Percentiles rank a stretch among this genome's conserved stretches.
phyloP scores from a whole-genome alignment of 345 rosid genomes.

The Hypericum perforatum region DNA sequence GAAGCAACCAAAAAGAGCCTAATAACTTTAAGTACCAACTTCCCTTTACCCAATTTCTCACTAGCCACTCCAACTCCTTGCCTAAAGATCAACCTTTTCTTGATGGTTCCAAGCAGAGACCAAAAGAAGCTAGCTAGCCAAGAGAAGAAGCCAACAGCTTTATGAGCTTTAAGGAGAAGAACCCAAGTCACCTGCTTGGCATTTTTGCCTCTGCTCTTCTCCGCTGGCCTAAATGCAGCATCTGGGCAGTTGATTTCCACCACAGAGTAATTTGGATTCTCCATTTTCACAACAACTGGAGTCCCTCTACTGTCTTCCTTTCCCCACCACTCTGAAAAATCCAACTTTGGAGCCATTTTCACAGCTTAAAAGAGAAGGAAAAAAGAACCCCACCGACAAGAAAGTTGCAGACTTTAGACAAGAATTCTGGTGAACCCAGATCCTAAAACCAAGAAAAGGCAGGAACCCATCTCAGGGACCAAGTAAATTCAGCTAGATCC shows the following conservation, averaged over 20 bases:
- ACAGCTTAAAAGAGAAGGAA: not conserved
- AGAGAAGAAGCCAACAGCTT: not conserved
- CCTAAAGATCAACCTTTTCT: slow-evolving; percentile 8
- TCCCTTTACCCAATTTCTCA: slow-evolving; percentile 2
- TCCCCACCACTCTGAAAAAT: slow-evolving; percentile 65
- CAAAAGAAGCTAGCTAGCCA: not conserved
- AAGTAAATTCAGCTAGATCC: slow-evolving; percentile 21
- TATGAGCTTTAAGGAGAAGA: slow-evolving; percentile 5
- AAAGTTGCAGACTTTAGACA: not conserved
- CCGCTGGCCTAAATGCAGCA: slow-evolving; percentile 70
- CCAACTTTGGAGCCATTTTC: slow-evolving; percentile 57
- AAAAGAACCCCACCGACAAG: slow-evolving; percentile 1
- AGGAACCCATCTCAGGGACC: slow-evolving; percentile 14
- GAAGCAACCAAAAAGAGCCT: slow-evolving; percentile 4
- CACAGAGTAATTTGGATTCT: slow-evolving; percentile 69
- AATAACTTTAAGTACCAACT: slow-evolving; percentile 2
- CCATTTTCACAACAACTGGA: slow-evolving; percentile 86
- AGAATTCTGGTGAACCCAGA: slow-evolving; percentile 31
- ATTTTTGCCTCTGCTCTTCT: slow-evolving; percentile 49
- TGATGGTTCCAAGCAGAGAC: not conserved
- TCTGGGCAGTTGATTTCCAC: slow-evolving; percentile 86
- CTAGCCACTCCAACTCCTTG: not conserved
- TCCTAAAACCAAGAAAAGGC: slow-evolving; percentile 35
- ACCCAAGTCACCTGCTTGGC: slow-evolving; percentile 1
- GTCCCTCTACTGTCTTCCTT: slow-evolving; percentile 57